Percentiles rank a stretch among this genome's conserved stretches.
Evolutionary conservation across 805 yeast genomes (phyloP).

Genomic region (Candida succiphila): DNA sequence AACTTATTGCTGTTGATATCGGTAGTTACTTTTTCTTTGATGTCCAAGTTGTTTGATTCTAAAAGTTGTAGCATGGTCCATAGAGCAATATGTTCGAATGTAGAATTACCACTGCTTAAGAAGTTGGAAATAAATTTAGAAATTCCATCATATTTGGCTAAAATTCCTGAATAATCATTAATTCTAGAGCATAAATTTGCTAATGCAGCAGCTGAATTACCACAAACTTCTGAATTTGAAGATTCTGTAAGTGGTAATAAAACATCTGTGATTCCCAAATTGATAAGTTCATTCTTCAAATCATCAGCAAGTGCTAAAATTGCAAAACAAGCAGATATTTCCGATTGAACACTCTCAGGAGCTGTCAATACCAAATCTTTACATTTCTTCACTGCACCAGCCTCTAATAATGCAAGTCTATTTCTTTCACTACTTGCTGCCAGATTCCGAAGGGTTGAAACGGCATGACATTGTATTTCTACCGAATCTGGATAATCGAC

Average conservation of each 20-base stretch:
- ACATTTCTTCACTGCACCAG: constrained; percentile 93
- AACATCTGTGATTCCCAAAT: constrained; percentile 77
- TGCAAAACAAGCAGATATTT: constrained; percentile 95
- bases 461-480: constrained; percentile 97
- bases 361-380: constrained; percentile 76
- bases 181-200: constrained; percentile 93
- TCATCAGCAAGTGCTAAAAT: constrained; percentile 95
- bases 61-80: constrained; percentile 93
- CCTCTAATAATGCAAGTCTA: constrained; percentile 82
- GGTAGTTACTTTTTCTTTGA: constrained; percentile 27
- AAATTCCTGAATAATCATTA: constrained; percentile 68
- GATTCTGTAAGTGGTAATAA: constrained; percentile 86
- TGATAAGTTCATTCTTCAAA: constrained; percentile 73
- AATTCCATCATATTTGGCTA: constrained; percentile 85
- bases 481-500: constrained; percentile 82
- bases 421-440: constrained; percentile 95
- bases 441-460: constrained; percentile 86
- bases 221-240: constrained; percentile 88
- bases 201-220: constrained; percentile 96
- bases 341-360: constrained; percentile 91
- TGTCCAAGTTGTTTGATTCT: constrained; percentile 70
- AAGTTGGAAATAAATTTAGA: constrained; percentile 75
- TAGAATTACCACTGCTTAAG: constrained; percentile 74
- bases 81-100: constrained; percentile 94
- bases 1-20: constrained; percentile 23